These are phyloP conservation scores for Tilletiaria anomala DNA, from an alignment of 1,284 basidiomycete species.

Conservation along the genomic window DNA sequence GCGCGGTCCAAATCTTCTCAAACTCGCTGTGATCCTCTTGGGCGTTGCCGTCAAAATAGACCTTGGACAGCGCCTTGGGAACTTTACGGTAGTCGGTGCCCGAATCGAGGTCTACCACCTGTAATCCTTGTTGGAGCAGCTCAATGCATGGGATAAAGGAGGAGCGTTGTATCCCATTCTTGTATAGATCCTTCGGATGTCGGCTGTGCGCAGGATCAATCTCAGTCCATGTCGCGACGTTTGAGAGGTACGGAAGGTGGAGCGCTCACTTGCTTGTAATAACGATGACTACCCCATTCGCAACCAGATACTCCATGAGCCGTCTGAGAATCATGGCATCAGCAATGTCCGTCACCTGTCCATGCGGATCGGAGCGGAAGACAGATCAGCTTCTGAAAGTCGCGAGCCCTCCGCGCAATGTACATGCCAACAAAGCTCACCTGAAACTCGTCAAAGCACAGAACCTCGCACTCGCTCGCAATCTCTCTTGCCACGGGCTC, in stretches of 20 bases:
- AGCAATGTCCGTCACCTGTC: constrained; percentile 85
- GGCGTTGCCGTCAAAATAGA: constrained; percentile 71
- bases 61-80: constrained; percentile 53
- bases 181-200: constrained; percentile 91
- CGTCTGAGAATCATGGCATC: constrained; percentile 95
- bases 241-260: neutral
- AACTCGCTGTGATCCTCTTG: constrained; percentile 55
- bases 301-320: constrained; percentile 60
- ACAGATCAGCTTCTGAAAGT: no score
- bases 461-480: constrained; percentile 52
- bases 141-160: constrained; percentile 93
- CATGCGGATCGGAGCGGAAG: no score
- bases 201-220: constrained; percentile 50
- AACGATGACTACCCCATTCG: constrained; percentile 79
- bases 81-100: constrained; percentile 56
- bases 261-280: constrained; percentile 78
- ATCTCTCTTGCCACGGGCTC: constrained; percentile 75
- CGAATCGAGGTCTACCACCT: constrained; percentile 81
- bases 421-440: constrained; percentile 40
- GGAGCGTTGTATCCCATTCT: constrained; percentile 95
- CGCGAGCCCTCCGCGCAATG: no score
- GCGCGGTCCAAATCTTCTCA: constrained; percentile 63
- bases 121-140: constrained; percentile 69
- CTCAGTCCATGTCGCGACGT: constrained; percentile 22
- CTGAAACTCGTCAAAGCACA: constrained; percentile 99